Evolutionary conservation across 192 early-diverging fungal species (phyloP).

Genomic region (Mortierella alpina): DNA sequence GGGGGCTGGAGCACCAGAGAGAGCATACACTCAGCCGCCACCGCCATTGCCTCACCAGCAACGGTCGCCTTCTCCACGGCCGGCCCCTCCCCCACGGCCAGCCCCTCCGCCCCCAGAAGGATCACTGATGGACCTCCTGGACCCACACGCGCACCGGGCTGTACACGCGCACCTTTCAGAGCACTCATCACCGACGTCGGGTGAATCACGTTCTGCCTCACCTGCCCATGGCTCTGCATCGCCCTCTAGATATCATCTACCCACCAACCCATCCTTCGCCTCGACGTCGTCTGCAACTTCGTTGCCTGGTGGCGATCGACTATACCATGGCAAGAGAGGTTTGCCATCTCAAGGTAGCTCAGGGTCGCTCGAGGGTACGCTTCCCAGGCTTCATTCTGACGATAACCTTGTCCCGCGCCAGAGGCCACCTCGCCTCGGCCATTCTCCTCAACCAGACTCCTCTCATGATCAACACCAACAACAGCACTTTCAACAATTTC

Average conservation of each 20-base stretch:
- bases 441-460: conserved; percentile 4
- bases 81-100: conserved; percentile 21
- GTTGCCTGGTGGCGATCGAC: conserved; percentile 23
- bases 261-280: conserved; percentile 42
- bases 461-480: neutral
- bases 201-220: conserved; percentile 31
- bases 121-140: conserved; percentile 43
- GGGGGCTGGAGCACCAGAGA: neutral
- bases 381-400: neutral
- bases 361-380: conserved; percentile 10
- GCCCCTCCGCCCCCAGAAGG: conserved; percentile 35
- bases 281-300: conserved; percentile 34
- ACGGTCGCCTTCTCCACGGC: neutral
- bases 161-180: neutral
- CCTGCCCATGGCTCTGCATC: conserved; percentile 21
- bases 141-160: conserved; percentile 22
- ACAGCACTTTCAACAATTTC: conserved; percentile 1
- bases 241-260: conserved; percentile 14
- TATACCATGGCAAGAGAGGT: conserved; percentile 39
- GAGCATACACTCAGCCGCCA: conserved; percentile 21
- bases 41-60: conserved; percentile 15
- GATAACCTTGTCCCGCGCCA: conserved; percentile 3
- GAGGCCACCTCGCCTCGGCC: neutral
- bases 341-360: conserved; percentile 19
- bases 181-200: conserved; percentile 18